A percentile compares a stretch with the other conserved stretches of the same genome.
Evolutionary conservation across 768 basidiomycete genomes (phyloP).

Genomic region (Trametes cubensis): DNA sequence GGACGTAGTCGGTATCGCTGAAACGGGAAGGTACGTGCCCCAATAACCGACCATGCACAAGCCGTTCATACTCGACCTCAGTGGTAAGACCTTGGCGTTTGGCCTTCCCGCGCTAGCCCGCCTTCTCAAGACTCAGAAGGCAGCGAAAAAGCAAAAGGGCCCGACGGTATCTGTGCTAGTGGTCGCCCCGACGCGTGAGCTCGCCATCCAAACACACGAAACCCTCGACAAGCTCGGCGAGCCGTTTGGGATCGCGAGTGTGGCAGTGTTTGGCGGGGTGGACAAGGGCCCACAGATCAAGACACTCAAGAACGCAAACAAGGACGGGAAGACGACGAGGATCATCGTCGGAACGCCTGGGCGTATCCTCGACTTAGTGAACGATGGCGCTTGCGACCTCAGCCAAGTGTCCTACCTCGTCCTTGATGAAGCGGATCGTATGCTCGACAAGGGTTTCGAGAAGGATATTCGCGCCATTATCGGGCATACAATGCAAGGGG

Average conservation of each 20-base stretch:
- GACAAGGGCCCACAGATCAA: slow-evolving; percentile 82
- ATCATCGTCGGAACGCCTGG: slow-evolving; percentile 97
- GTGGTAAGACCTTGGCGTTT: slow-evolving; percentile 96
- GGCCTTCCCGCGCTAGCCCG: slow-evolving; percentile 86
- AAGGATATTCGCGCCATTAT: slow-evolving; percentile 96
- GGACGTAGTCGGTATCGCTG: slow-evolving; percentile 96
- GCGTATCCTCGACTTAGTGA: slow-evolving; percentile 86
- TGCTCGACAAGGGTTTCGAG: slow-evolving; percentile 98
- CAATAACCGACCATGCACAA: not conserved
- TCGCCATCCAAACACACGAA: slow-evolving; percentile 93
- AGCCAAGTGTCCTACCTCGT: slow-evolving; percentile 87
- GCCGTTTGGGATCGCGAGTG: slow-evolving; percentile 73
- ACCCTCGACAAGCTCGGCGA: slow-evolving; percentile 74
- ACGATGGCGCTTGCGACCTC: slow-evolving; percentile 83
- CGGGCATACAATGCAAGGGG: slow-evolving; percentile 62
- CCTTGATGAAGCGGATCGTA: slow-evolving; percentile 96
- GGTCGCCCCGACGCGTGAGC: slow-evolving; percentile 92
- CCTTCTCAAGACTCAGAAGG: slow-evolving; percentile 48
- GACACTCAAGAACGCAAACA: slow-evolving; percentile 58
- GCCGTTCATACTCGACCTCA: slow-evolving; percentile 32
- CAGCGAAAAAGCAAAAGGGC: slow-evolving; percentile 36
- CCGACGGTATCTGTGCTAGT: slow-evolving; percentile 54
- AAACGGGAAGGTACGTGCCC: slow-evolving; percentile 77
- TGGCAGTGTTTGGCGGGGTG: slow-evolving; percentile 95
- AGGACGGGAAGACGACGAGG: slow-evolving; percentile 56